phyloP scores from a whole-genome alignment of 2,329 filamentous ascomycete genomes.

The Trichoderma sp. region DNA sequence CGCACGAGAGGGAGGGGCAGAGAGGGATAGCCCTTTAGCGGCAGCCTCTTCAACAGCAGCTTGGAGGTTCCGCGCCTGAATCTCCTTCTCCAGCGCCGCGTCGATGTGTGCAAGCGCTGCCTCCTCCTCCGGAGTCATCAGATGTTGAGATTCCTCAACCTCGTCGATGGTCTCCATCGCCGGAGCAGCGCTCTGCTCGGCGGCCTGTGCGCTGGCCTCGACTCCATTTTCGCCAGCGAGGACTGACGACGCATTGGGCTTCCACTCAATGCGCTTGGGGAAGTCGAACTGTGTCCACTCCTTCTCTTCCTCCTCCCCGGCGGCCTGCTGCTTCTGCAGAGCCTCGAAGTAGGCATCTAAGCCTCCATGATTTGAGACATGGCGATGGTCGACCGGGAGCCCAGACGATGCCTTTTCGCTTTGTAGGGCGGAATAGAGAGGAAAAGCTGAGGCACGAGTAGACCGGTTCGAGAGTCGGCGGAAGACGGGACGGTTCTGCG shows the following conservation, averaged over 20 bases:
- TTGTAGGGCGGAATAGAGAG: constrained; percentile 79
- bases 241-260: constrained; percentile 60
- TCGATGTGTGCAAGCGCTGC: constrained; percentile 78
- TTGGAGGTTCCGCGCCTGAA: constrained; percentile 56
- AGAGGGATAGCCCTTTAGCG: constrained; percentile 42
- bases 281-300: constrained; percentile 95
- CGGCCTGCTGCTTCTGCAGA: constrained; percentile 74
- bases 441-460: constrained; percentile 56
- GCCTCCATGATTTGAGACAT: constrained; percentile 61
- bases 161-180: constrained; percentile 41
- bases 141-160: constrained; percentile 43
- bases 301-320: constrained; percentile 64
- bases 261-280: constrained; percentile 87
- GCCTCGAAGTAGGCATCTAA: constrained; percentile 91
- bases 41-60: constrained; percentile 50
- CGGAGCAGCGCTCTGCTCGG: constrained; percentile 35
- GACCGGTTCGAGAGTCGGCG: constrained; percentile 59
- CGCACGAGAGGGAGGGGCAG: constrained; percentile 45
- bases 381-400: constrained; percentile 56
- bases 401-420: constrained; percentile 55
- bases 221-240: constrained; percentile 61
- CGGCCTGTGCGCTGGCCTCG: constrained; percentile 31
- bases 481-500: constrained; percentile 67
- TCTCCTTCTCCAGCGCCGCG: constrained; percentile 79
- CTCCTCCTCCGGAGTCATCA: constrained; percentile 52